A percentile compares a stretch with the other conserved stretches of the same genome.
These are phyloP conservation scores for Citrullus mucosospermus DNA, from an alignment of 306 rosid species.

Conservation along the genomic window DNA sequence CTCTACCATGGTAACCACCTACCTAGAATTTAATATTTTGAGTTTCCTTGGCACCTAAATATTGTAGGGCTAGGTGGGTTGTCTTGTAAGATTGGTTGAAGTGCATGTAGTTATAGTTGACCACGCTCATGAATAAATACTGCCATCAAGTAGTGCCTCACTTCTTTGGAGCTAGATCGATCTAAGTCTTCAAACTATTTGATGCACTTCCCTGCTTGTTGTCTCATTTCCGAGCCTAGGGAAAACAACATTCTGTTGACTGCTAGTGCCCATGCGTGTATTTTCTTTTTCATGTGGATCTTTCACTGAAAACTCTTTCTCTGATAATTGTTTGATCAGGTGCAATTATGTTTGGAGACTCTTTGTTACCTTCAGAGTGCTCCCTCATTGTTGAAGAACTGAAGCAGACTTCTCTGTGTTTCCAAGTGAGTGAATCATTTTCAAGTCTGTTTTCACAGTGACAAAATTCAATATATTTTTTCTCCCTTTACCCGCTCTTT, in stretches of 20 bases:
- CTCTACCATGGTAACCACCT: no score
- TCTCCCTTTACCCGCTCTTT: neutral
- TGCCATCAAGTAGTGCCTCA: neutral
- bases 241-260: neutral
- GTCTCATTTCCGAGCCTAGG: neutral
- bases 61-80: no score
- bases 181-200: neutral
- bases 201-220: neutral
- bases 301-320: neutral
- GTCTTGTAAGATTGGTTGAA: neutral
- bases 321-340: constrained; percentile 28
- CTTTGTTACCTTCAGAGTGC: constrained; percentile 87
- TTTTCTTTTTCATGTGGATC: neutral
- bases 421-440: constrained; percentile 51
- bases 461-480: neutral
- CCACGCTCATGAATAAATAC: neutral
- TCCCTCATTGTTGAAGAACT: constrained; percentile 84
- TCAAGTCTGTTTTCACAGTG: neutral
- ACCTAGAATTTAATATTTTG: no score
- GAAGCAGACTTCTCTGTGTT: constrained; percentile 69
- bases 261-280: neutral
- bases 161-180: neutral
- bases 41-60: no score
- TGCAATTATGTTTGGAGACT: constrained; percentile 97
- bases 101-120: no score